A percentile compares a stretch with the other conserved stretches of the same genome.
Evolutionary conservation across 768 basidiomycete species (phyloP).

Genomic region (Russula abietina): DNA sequence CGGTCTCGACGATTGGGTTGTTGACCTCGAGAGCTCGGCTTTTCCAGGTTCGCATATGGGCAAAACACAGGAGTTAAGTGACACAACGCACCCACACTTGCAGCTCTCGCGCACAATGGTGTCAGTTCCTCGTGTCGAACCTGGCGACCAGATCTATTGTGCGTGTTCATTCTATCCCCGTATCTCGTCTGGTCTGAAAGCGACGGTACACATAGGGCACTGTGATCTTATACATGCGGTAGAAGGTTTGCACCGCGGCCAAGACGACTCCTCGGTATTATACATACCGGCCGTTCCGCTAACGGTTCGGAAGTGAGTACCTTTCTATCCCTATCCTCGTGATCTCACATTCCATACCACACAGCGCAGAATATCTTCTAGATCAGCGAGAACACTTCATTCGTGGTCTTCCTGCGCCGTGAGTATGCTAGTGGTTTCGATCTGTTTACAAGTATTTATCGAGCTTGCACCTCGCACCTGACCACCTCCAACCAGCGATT

Average conservation of each 20-base stretch:
- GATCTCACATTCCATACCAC: background rate
- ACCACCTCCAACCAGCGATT: conserved; percentile 39
- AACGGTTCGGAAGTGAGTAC: conserved; percentile 43
- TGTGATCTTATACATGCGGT: conserved; percentile 43
- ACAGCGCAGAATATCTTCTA: conserved; percentile 49
- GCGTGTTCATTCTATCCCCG: background rate
- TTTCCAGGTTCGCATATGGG: conserved; percentile 28
- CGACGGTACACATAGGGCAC: conserved; percentile 26
- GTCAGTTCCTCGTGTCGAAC: conserved; percentile 61
- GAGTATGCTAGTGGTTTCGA: background rate
- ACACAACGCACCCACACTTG: conserved; percentile 61
- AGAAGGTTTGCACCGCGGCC: conserved; percentile 47
- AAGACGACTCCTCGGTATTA: conserved; percentile 61
- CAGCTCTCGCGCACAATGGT: conserved; percentile 59
- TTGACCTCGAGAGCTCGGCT: conserved; percentile 26
- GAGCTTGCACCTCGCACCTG: background rate
- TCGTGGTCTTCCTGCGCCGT: conserved; percentile 52
- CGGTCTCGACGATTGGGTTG: conserved; percentile 33
- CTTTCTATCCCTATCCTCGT: background rate
- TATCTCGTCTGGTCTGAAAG: background rate
- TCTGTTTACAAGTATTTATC: background rate
- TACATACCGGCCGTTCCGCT: conserved; percentile 71
- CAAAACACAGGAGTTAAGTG: conserved; percentile 43
- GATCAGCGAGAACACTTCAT: conserved; percentile 60
- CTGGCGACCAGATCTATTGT: conserved; percentile 76